These are phyloP conservation scores for Ascochyta viciae-villosae DNA, from an alignment of 2,329 filamentous ascomycete genomes.

Conservation along the genomic window DNA sequence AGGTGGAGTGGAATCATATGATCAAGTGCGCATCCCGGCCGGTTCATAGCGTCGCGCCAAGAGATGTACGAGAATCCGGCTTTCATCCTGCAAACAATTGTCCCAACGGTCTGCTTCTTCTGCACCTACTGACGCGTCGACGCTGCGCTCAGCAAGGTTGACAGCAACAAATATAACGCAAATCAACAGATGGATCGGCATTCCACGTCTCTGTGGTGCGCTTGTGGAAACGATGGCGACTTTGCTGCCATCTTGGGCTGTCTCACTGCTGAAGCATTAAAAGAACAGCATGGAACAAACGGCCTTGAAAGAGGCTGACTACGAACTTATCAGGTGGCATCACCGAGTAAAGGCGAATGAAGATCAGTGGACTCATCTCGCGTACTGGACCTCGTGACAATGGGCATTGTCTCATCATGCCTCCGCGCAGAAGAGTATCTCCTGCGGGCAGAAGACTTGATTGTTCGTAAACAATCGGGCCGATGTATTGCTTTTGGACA, in stretches of 20 bases:
- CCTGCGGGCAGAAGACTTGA: not conserved
- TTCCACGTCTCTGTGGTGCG: not conserved
- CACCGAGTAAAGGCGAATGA: not conserved
- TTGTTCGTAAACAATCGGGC: conserved; percentile 14
- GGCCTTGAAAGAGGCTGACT: not conserved
- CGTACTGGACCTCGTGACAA: not conserved
- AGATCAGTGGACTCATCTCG: not conserved
- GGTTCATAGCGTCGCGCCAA: conserved; percentile 33
- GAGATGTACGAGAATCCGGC: conserved; percentile 24
- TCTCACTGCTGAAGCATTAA: not conserved
- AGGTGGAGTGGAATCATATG: conserved; percentile 45
- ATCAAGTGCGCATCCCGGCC: conserved; percentile 34
- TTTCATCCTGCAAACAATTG: conserved; percentile 25
- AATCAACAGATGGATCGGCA: not conserved
- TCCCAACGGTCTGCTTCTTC: conserved; percentile 27
- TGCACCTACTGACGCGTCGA: conserved; percentile 14
- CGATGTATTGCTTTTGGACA: conserved; percentile 13
- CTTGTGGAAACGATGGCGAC: not conserved
- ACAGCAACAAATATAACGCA: conserved; percentile 4
- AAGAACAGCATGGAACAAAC: not conserved
- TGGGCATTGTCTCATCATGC: not conserved
- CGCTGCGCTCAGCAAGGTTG: not conserved
- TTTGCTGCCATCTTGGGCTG: not conserved
- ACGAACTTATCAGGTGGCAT: not conserved
- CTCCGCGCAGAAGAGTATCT: not conserved